Base-by-base conservation (phyloP, 768 basidiomycete species). In the Rhodotorula paludigena region DNA sequence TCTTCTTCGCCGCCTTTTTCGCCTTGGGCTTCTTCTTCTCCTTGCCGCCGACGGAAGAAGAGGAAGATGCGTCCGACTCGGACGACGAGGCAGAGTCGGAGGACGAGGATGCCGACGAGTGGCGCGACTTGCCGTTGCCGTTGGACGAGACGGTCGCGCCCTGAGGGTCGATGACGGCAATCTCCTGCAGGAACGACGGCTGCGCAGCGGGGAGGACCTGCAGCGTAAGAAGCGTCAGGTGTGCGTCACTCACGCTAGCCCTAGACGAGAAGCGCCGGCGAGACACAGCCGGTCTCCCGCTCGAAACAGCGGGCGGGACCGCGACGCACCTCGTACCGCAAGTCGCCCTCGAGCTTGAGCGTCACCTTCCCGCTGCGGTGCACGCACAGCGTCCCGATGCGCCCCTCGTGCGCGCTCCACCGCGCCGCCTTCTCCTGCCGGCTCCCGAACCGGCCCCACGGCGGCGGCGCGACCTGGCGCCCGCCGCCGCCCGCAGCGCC, bases 161-260 rank as follows among this genome's bases (percentile, higher is more conserved):
- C 1, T 60, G 68, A 57, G 67, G 72, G 55, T 72, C 68, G 44
- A 75, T 56, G 56, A 76, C 59, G 36, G 71, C 75, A 32, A 76
- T 61, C 52, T 76, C 74, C 42, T 76, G 75, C 21, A 76, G 51
- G 68, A 76, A 76, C 21, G 63, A 65, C 28, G 74, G 69, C 44
- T 73, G 72, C 14, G 75, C 74, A 15, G 70, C 75, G 35, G 75
- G 73, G 42, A 76, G 67, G 42, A 75, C 58, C 73, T 74, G 55
- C 41, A 15, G 3, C 18, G 36, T 10, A 25, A 35, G 25, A 18
- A 20, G 32, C 28, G 48, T 45, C 42, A 38, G n/a, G n/a, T n/a
- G n/a, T n/a, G n/a, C 25, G 49, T 16, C 14, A 32, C 12, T 25
- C 21, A 41, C 16, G 28, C n/a, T 15, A 23, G 11, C n/a, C 47